phyloP scores from a whole-genome alignment of 331 rosid species.

The Malus hybrid region DNA sequence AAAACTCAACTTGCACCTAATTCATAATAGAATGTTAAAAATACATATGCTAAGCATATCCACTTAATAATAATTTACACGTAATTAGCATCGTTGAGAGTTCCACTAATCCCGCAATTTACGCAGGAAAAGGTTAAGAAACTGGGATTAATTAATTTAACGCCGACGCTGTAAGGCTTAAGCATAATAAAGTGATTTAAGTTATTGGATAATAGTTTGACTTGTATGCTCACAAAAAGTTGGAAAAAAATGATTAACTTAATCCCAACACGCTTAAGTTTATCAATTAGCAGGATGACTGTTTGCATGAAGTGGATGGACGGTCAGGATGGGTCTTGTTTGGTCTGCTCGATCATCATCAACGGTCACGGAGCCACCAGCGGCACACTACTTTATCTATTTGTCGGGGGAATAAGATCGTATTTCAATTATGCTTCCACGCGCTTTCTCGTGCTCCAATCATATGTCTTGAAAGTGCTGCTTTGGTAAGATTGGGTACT shows the following conservation, averaged over 20 bases:
- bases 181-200: neutral
- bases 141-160: conserved; percentile 16
- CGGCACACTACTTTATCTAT: neutral
- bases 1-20: conserved; percentile 37
- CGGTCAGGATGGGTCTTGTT: conserved; percentile 30
- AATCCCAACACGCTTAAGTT: neutral
- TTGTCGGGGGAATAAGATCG: conserved; percentile 1
- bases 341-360: no score
- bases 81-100: neutral
- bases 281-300: no score
- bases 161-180: neutral
- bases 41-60: neutral
- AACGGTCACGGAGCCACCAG: neutral
- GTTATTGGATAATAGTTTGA: neutral
- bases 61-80: conserved; percentile 1
- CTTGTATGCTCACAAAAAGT: neutral
- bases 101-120: conserved; percentile 35
- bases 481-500: conserved; percentile 1
- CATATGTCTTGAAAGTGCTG: conserved; percentile 32
- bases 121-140: conserved; percentile 21
- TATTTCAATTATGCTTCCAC: conserved; percentile 22
- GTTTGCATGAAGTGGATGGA: neutral
- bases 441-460: conserved; percentile 65
- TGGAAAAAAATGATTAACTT: neutral
- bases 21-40: conserved; percentile 11